These are phyloP conservation scores for Quaeritorhiza haematococci DNA, from an alignment of 371 early-diverging fungal species.

Conservation along the genomic window DNA sequence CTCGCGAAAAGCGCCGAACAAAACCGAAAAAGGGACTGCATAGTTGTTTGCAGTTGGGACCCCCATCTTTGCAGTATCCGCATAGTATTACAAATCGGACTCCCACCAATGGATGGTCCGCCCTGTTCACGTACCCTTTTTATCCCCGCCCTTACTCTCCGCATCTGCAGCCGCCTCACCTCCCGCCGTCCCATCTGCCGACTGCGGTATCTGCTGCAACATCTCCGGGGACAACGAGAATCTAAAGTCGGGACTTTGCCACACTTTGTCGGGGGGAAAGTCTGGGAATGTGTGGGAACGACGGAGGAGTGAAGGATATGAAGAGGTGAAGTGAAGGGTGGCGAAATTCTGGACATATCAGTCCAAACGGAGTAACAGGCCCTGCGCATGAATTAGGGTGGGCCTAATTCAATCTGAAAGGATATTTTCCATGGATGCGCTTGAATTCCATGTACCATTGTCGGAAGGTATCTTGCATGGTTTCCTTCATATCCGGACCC, in stretches of 20 bases:
- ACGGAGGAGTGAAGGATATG: background rate
- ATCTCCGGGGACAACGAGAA: constrained; percentile 17
- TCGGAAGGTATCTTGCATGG: constrained; percentile 50
- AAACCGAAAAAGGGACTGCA: too few species aligned
- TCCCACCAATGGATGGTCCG: too few species aligned
- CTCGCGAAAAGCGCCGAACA: too few species aligned
- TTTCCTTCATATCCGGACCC: constrained; percentile 54
- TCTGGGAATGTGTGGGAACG: constrained; percentile 46
- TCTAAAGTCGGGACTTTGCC: constrained; percentile 45
- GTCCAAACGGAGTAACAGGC: background rate
- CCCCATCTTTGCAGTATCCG: too few species aligned
- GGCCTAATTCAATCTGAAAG: background rate
- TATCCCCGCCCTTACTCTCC: constrained; percentile 12
- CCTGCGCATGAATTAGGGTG: background rate
- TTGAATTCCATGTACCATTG: constrained; percentile 60
- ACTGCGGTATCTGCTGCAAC: background rate
- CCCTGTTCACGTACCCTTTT: constrained; percentile 10
- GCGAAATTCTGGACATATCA: too few species aligned
- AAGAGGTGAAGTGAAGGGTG: too few species aligned
- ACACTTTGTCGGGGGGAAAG: constrained; percentile 43
- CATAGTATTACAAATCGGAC: too few species aligned
- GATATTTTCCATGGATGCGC: constrained; percentile 33
- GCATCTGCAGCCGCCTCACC: constrained; percentile 3
- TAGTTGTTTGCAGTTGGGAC: too few species aligned
- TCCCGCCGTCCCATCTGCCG: too few species aligned